Evolutionary conservation across 257 asterid species (phyloP).

Genomic region (Schizonepeta tenuifolia): DNA sequence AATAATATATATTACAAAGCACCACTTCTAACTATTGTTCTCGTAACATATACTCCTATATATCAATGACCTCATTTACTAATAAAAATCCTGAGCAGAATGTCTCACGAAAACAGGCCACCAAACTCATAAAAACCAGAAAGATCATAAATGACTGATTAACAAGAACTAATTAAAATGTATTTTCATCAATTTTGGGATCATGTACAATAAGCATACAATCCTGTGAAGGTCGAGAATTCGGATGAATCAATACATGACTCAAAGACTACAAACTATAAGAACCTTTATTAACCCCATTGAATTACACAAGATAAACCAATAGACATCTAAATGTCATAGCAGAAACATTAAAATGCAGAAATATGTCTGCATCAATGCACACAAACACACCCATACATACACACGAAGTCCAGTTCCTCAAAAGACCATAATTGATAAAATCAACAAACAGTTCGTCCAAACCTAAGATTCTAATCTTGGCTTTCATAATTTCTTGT

Average conservation of each 20-base stretch:
- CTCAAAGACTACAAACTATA: neutral
- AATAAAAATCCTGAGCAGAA: neutral
- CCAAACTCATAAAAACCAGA: conserved; percentile 1
- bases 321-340: conserved; percentile 8
- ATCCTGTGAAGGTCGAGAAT: neutral
- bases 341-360: neutral
- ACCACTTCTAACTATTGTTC: neutral
- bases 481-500: neutral
- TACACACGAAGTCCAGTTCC: neutral
- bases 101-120: neutral
- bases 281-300: neutral
- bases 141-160: neutral
- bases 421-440: neutral
- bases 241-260: neutral
- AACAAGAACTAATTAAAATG: neutral
- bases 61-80: neutral
- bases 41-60: neutral
- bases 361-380: neutral
- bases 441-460: no score
- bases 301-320: neutral
- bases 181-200: neutral
- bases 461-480: neutral
- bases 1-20: neutral
- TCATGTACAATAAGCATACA: neutral
- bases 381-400: neutral